These are phyloP conservation scores for Pythium diclinum DNA, from an alignment of 352 stramenopile genomes.

Conservation along the genomic window DNA sequence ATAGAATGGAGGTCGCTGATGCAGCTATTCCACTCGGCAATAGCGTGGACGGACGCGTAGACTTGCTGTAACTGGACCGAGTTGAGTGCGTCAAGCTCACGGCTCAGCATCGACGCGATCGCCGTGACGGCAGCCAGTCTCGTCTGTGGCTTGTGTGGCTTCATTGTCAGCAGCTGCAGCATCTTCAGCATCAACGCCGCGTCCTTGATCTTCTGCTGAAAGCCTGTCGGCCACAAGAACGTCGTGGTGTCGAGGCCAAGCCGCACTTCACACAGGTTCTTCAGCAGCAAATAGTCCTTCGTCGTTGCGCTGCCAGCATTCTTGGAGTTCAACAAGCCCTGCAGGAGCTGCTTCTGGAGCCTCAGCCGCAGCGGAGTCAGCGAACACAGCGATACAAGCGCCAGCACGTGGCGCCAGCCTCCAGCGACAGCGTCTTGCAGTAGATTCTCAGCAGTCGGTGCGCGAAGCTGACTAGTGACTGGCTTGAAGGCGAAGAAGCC, in stretches of 20 bases:
- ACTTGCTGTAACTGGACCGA: conserved; percentile 17
- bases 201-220: conserved; percentile 32
- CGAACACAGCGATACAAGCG: conserved; percentile 25
- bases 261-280: conserved; percentile 36
- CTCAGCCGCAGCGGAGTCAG: conserved; percentile 24
- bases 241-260: conserved; percentile 33
- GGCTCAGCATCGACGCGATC: conserved; percentile 37
- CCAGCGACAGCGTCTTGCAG: conserved; percentile 24
- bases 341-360: conserved; percentile 43
- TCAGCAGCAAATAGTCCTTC: conserved; percentile 40
- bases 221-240: conserved; percentile 13
- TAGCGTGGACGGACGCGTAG: conserved; percentile 26
- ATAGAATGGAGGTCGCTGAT: conserved; percentile 59
- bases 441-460: conserved; percentile 9
- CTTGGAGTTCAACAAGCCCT: conserved; percentile 13
- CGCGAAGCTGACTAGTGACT: not conserved
- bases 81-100: conserved; percentile 37
- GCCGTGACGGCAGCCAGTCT: conserved; percentile 41
- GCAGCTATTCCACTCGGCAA: conserved; percentile 57
- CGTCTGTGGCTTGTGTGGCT: conserved; percentile 46
- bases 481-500: conserved; percentile 62
- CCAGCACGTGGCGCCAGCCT: conserved; percentile 32
- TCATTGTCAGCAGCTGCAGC: conserved; percentile 45
- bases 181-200: conserved; percentile 42
- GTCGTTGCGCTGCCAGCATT: not conserved